These are phyloP conservation scores for Aspergillus transmontanensis DNA, from an alignment of 2,329 filamentous ascomycete species.

Conservation along the genomic window DNA sequence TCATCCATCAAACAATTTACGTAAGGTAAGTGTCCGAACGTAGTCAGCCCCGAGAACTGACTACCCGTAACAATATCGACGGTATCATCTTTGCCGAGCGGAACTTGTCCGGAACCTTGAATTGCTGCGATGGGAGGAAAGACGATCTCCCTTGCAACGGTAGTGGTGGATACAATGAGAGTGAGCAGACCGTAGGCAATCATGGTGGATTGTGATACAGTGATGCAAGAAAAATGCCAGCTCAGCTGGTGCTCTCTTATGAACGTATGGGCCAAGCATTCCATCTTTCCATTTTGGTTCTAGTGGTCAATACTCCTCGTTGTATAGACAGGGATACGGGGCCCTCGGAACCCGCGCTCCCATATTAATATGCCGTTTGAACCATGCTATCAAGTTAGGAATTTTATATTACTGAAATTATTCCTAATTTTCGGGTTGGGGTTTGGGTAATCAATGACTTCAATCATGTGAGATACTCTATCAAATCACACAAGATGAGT, in stretches of 20 bases:
- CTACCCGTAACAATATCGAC: constrained; percentile 47
- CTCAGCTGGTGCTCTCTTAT: background rate
- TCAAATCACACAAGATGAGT: background rate
- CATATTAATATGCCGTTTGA: background rate
- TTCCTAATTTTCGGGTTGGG: background rate
- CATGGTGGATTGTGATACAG: background rate
- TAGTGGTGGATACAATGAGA: constrained; percentile 1
- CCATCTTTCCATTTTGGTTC: background rate
- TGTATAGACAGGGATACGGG: background rate
- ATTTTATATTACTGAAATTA: background rate
- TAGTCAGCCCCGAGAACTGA: constrained; percentile 42
- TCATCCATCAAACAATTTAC: constrained; percentile 31
- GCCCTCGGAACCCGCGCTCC: background rate
- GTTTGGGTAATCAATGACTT: background rate
- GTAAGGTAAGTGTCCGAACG: constrained; percentile 38
- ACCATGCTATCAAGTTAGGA: background rate
- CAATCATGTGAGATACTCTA: background rate
- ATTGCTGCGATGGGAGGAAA: constrained; percentile 31
- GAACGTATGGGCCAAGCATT: background rate
- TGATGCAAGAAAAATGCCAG: background rate
- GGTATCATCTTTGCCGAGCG: constrained; percentile 30
- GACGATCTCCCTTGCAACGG: constrained; percentile 25
- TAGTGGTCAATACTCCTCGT: background rate
- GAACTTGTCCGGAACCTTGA: constrained; percentile 18
- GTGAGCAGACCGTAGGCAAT: background rate